Percentiles rank a stretch among this genome's conserved stretches.
These are phyloP conservation scores for Eucalyptus rudis DNA, from an alignment of 345 rosid species.

Conservation along the genomic window DNA sequence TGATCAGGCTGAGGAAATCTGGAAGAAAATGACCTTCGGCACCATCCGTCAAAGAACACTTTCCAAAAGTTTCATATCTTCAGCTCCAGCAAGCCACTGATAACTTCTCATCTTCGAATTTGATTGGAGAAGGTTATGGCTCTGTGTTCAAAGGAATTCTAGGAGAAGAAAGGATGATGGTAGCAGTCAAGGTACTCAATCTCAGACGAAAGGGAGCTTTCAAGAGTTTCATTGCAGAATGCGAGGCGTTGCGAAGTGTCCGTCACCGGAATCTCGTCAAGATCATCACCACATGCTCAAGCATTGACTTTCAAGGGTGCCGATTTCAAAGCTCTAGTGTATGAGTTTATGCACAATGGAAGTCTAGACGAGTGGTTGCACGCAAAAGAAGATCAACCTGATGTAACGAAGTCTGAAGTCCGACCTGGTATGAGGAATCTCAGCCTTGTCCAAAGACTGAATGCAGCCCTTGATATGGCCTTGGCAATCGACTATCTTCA, in stretches of 20 bases:
- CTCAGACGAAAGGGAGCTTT: constrained; percentile 17
- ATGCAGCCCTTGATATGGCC: not conserved
- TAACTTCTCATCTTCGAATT: constrained; percentile 1
- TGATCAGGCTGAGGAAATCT: not conserved
- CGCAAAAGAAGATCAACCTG: not conserved
- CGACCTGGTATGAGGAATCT: not conserved
- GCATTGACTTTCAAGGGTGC: constrained; percentile 9
- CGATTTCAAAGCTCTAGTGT: constrained; percentile 7
- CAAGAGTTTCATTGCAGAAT: constrained; percentile 37
- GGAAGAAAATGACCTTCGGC: not conserved
- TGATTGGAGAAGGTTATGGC: constrained; percentile 8
- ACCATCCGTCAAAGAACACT: not conserved
- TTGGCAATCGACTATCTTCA: constrained; percentile 7
- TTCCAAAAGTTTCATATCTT: not conserved
- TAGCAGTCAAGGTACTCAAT: constrained; percentile 28
- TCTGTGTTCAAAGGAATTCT: constrained; percentile 12
- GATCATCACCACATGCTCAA: constrained; percentile 18
- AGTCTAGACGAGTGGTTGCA: not conserved
- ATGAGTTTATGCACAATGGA: constrained; percentile 5
- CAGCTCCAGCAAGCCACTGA: constrained; percentile 1
- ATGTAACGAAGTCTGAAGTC: not conserved
- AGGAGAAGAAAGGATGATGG: not conserved
- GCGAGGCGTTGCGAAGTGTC: constrained; percentile 13
- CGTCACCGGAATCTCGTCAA: constrained; percentile 33
- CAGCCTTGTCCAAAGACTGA: not conserved